phyloP scores from a whole-genome alignment of 176 grass and related monocot genomes.

The Aegilops umbellulata region DNA sequence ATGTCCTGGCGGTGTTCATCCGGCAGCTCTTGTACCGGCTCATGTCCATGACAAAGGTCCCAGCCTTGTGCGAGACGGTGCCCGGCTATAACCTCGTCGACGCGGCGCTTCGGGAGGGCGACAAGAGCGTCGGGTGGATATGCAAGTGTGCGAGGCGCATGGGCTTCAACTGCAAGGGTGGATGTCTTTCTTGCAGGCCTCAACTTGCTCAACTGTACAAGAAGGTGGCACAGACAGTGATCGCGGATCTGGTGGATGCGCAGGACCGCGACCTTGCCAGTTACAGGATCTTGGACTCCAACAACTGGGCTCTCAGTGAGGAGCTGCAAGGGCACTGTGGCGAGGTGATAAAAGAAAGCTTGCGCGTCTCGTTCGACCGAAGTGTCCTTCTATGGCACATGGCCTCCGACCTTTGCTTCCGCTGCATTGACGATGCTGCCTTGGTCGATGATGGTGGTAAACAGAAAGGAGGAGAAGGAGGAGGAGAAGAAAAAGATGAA shows the following conservation, averaged over 20 bases:
- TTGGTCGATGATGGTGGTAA: no score
- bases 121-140: neutral
- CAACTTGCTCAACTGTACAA: neutral
- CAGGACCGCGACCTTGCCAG: neutral
- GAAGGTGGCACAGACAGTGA: neutral
- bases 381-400: neutral
- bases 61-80: neutral
- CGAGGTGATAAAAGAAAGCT: no score
- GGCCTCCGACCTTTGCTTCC: neutral
- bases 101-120: neutral
- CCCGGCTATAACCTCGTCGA: neutral
- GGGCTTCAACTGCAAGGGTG: neutral
- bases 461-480: no score
- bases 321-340: neutral
- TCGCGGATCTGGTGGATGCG: neutral
- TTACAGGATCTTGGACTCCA: neutral
- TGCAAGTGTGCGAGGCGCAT: neutral
- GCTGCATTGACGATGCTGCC: neutral
- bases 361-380: neutral
- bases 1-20: neutral
- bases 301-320: neutral
- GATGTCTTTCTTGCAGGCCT: no score
- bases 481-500: no score
- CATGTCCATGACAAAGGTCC: fast-evolving
- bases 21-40: fast-evolving